Evolutionary conservation across 495 filamentous ascomycete genomes (phyloP), one percentile per base, ranked within the genome.

Genomic region (Annulohypoxylon stygium): DNA sequence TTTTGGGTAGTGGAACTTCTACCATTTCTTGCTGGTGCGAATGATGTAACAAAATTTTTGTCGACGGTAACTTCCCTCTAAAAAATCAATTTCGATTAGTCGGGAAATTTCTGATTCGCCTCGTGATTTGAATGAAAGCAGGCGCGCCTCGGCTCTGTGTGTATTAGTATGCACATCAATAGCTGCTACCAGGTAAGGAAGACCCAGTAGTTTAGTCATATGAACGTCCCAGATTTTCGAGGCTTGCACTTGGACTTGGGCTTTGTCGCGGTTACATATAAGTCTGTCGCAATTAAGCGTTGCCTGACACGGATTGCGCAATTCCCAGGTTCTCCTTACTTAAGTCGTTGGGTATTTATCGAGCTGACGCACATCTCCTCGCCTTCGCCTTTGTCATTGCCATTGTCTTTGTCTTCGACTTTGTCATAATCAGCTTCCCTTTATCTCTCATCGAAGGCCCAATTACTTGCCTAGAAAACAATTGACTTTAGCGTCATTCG

Each of bases 51-150:
- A 14, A 34, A 37, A 45, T 41, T 59, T 47, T 57, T 30, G 34
- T 58, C n/a, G 10, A 33, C 25, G n/a, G 23, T 61, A 18, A 12
- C 10, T 16, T 20, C 26, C 18, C n/a, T 62, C 30, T 30, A 30
- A 30, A 36, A 50, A 39, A 41, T 65, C 54, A 23, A 43, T 61
- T 41, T 18, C 51, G 18, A 60, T 51, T 66, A 65, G 62, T 45
- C 47, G 41, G 34, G 30, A 61, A 71, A 61, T 61, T 71, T 71
- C 61, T 71, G 54, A 65, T 41, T 51, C 47, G 61, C 43, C 69
- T 36, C 51, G 55, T 71, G 69, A 65, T 70, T 51, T 34, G 47
- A 60, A 53, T 34, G 47, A 60, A 53, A 60, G 57, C 30, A 37
- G 20, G 37, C 57, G 20, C 18, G 36, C 36, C 11, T 16, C 37